Percentiles rank a stretch among this genome's conserved stretches.
Evolutionary conservation across 2,329 filamentous ascomycete genomes (phyloP).

Genomic region (Talaromyces sp.): DNA sequence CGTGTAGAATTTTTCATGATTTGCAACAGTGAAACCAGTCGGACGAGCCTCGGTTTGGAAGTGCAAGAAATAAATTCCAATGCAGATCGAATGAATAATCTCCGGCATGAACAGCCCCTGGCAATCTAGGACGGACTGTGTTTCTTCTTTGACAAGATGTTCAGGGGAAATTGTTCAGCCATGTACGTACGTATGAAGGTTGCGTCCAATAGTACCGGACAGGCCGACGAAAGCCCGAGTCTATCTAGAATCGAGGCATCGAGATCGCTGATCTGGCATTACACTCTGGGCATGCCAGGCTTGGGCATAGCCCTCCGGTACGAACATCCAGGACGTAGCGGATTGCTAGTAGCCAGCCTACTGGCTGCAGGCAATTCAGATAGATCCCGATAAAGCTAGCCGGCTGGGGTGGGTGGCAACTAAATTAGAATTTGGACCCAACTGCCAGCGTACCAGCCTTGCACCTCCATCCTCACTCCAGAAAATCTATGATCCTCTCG

Average conservation of each 20-base stretch:
- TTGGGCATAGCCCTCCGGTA: background rate
- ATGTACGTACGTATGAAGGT: background rate
- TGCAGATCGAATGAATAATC: slow-evolving; percentile 10
- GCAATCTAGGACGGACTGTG: background rate
- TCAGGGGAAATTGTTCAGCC: background rate
- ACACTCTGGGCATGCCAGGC: background rate
- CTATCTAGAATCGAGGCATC: background rate
- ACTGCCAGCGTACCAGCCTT: background rate
- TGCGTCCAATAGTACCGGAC: background rate
- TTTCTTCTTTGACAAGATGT: background rate
- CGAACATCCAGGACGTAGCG: background rate
- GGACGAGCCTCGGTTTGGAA: background rate
- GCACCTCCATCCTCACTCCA: background rate
- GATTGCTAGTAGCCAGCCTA: background rate
- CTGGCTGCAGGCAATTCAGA: background rate
- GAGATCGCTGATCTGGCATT: background rate
- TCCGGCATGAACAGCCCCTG: slow-evolving; percentile 2
- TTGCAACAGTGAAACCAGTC: background rate
- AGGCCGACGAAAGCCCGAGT: background rate
- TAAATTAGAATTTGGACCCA: slow-evolving; percentile 12
- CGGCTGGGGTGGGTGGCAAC: slow-evolving; percentile 11
- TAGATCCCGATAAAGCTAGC: slow-evolving; percentile 7
- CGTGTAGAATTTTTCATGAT: background rate
- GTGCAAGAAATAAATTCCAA: background rate
- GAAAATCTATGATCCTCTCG: background rate